phyloP scores from a whole-genome alignment of 306 rosid species.

The Vicia villosa region DNA sequence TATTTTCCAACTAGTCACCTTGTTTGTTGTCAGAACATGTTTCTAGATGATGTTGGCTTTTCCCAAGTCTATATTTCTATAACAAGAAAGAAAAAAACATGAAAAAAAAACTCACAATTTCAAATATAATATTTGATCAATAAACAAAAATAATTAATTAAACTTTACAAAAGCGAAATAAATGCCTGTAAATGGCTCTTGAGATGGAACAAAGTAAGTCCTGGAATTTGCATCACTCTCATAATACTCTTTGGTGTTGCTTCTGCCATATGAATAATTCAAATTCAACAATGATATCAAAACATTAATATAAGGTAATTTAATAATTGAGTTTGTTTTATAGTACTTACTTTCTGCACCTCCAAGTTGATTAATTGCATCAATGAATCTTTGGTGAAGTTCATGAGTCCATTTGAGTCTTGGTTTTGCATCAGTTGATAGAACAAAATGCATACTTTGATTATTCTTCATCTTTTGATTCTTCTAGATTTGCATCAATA shows the following conservation, averaged over 20 bases:
- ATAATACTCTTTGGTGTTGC: conserved; percentile 95
- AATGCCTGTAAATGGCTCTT: conserved; percentile 99
- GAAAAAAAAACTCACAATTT: conserved; percentile 34
- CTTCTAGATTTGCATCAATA: conserved; percentile 45
- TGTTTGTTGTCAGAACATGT: conserved; percentile 54
- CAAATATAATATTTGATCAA: conserved; percentile 10
- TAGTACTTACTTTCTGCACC: conserved; percentile 82
- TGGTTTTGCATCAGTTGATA: conserved; percentile 93
- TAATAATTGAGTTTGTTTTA: conserved; percentile 5
- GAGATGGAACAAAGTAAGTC: conserved; percentile 90
- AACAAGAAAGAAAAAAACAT: conserved; percentile 6
- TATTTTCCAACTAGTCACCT: conserved; percentile 9
- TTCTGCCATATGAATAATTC: conserved; percentile 53
- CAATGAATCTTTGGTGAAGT: conserved; percentile 86
- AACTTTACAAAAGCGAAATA: conserved; percentile 29
- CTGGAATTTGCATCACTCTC: conserved; percentile 89
- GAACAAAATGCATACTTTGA: conserved; percentile 80
- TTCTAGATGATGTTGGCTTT: conserved; percentile 64
- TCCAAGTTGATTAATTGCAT: conserved; percentile 84
- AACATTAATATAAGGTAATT: not conserved
- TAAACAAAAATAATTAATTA: not conserved
- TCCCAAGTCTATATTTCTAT: conserved; percentile 91
- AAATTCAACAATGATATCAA: conserved; percentile 1
- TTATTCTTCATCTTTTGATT: conserved; percentile 57
- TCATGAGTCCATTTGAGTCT: conserved; percentile 93